Evolutionary conservation across 495 filamentous ascomycete species (phyloP), one percentile per base, ranked within the genome.

Genomic region (Viridothelium virens): DNA sequence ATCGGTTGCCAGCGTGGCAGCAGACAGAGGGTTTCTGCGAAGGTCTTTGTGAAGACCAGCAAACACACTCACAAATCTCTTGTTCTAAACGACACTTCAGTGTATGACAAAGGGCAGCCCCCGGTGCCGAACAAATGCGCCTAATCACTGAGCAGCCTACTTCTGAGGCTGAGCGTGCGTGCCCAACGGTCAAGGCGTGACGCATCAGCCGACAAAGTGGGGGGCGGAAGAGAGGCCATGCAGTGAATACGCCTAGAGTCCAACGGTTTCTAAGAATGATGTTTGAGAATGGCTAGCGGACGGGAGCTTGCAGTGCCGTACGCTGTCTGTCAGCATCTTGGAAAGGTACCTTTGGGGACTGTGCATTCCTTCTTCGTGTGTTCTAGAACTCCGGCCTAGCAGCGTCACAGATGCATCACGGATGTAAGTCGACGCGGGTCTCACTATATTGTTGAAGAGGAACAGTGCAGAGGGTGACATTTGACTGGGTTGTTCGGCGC

Each of bases 1-100:
- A 63, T 66, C 70, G 71, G 70, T 41, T 62, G 65, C 67, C 69
- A 59, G 66, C 56, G 56, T 59, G 53, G 53, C 53, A 59, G 53
- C 31, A 59, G 53, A 59, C 64, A 65, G 63, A 38, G 7, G 62
- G 16, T 33, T 7, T 59, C 53, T 59, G 53, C 53, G 36, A 59
- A 59, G 53, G 25, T 7, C 53, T 59, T 59, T 59, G 25, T n/a
- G 31, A 36, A 36, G 31, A 31, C 53, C 36, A 59, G 53, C 53
- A 59, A 59, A 59, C 53, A 59, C 53, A 11, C 14, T 33, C 31
- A 59, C 7, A 14, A 25, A 59, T 59, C 53, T 59, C 18, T 59
- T 59, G 53, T 59, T 59, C 53, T 36, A n/a, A 59, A 4, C 53
- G 53, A 59, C 31, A 33, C 53, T 59, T 36, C 6, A 10, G 3